These are phyloP conservation scores for Suhomyces atakaporum DNA, from an alignment of 1,139 yeast species.

Conservation along the genomic window DNA sequence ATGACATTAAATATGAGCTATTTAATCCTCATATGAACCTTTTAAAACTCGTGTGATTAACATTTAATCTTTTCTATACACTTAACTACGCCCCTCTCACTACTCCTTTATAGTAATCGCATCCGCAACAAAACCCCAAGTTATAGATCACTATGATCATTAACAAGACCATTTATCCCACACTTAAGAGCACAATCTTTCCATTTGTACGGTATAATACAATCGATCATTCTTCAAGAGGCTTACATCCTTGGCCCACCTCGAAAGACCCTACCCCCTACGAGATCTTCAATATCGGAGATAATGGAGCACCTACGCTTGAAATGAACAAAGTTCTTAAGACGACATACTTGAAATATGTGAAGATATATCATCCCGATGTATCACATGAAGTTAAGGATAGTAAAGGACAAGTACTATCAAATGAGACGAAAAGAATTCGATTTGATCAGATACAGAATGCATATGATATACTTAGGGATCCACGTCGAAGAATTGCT, in stretches of 20 bases:
- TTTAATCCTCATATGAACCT: too few species aligned
- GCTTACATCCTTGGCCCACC: conserved; percentile 58
- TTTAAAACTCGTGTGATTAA: too few species aligned
- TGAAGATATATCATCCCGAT: conserved; percentile 90
- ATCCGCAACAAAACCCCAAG: background rate
- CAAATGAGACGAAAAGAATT: conserved; percentile 45
- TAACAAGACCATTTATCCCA: background rate
- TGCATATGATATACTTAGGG: conserved; percentile 72
- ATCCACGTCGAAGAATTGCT: conserved; percentile 48
- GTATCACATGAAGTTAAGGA: conserved; percentile 36
- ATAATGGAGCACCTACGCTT: conserved; percentile 24
- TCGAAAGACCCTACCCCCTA: conserved; percentile 67
- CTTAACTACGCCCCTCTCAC: too few species aligned
- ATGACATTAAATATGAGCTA: too few species aligned
- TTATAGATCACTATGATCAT: background rate
- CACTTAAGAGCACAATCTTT: background rate
- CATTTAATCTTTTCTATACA: too few species aligned
- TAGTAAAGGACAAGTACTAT: conserved; percentile 29
- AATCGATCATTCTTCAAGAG: conserved; percentile 22
- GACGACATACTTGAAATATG: conserved; percentile 58
- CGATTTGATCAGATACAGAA: conserved; percentile 71
- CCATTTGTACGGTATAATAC: conserved; percentile 13
- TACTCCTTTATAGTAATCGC: too few species aligned
- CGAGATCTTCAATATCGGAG: conserved; percentile 59
- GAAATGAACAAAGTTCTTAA: conserved; percentile 53